A percentile compares a stretch with the other conserved stretches of the same genome.
phyloP scores from a whole-genome alignment of 2,329 filamentous ascomycete species.

The Ophiostoma australiae region DNA sequence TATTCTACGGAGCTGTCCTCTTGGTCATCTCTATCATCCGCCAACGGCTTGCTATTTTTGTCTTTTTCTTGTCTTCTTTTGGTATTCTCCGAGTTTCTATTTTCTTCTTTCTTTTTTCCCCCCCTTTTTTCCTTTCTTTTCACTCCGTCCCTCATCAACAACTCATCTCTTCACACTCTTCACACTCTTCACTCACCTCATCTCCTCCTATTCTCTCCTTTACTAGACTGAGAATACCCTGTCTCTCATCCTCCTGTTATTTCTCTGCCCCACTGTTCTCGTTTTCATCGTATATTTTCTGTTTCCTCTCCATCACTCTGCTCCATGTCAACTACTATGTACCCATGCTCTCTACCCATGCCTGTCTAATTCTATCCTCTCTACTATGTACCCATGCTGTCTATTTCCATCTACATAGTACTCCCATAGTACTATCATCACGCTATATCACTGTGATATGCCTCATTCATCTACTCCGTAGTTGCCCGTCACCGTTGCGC shows the following conservation, averaged over 20 bases:
- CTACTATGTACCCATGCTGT: background rate
- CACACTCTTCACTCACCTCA: background rate
- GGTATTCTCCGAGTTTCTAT: background rate
- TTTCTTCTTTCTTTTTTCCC: background rate
- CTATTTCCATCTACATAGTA: no score
- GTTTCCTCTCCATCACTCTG: background rate
- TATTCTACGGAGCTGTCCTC: no score
- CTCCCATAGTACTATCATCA: no score
- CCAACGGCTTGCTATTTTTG: background rate
- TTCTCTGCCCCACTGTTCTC: slow-evolving; percentile 7
- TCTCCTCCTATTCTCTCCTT: slow-evolving; percentile 7
- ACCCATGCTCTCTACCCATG: background rate
- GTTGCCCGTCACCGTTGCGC: background rate
- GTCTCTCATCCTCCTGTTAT: background rate
- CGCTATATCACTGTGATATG: background rate
- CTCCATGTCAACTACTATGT: background rate
- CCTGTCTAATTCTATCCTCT: no score
- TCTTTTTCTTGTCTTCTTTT: background rate
- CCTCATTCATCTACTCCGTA: background rate
- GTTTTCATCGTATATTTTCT: background rate
- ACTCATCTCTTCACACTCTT: background rate
- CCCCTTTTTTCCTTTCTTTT: background rate
- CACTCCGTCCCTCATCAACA: no score
- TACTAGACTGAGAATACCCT: background rate
- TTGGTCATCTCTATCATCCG: no score